phyloP scores from a whole-genome alignment of 2,329 filamentous ascomycete genomes.

The Alternaria angustiovoidea region DNA sequence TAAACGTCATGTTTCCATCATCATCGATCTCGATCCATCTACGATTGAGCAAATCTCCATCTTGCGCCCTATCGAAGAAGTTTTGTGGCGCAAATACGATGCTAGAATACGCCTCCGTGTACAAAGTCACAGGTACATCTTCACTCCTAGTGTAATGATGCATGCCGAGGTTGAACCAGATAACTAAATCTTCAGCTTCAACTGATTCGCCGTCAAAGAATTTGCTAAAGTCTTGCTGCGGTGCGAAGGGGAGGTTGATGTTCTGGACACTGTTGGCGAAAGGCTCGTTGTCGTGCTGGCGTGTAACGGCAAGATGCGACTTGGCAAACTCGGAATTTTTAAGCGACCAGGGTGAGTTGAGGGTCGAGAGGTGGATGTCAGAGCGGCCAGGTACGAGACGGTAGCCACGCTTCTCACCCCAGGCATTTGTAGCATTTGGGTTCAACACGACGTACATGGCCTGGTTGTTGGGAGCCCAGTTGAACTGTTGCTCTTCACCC shows the following conservation, averaged over 20 bases:
- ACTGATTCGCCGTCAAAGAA: constrained; percentile 60
- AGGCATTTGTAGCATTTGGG: constrained; percentile 56
- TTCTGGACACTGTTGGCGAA: constrained; percentile 49
- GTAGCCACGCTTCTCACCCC: constrained; percentile 63
- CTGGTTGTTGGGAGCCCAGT: constrained; percentile 57
- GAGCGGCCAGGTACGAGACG: constrained; percentile 48
- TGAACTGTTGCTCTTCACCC: constrained; percentile 56
- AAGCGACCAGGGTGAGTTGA: constrained; percentile 48
- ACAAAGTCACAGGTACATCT: constrained; percentile 8
- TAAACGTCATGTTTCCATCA: constrained; percentile 7
- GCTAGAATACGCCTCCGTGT: constrained; percentile 7
- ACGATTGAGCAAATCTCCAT: constrained; percentile 20
- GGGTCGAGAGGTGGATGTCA: constrained; percentile 46
- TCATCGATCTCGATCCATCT: constrained; percentile 18
- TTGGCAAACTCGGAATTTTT: constrained; percentile 49
- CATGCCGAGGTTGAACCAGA: constrained; percentile 62
- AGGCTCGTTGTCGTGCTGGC: constrained; percentile 58
- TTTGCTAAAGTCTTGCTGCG: constrained; percentile 43
- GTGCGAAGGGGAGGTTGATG: constrained; percentile 49
- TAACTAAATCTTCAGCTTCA: constrained; percentile 52
- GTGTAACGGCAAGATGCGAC: constrained; percentile 52
- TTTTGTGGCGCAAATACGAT: constrained; percentile 12
- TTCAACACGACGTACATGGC: constrained; percentile 62
- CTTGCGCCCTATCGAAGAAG: constrained; percentile 6
- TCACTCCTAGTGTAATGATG: constrained; percentile 44